A percentile compares a stretch with the other conserved stretches of the same genome.
Evolutionary conservation across 352 stramenopile genomes (phyloP).

Genomic region (Porosira glacialis): DNA sequence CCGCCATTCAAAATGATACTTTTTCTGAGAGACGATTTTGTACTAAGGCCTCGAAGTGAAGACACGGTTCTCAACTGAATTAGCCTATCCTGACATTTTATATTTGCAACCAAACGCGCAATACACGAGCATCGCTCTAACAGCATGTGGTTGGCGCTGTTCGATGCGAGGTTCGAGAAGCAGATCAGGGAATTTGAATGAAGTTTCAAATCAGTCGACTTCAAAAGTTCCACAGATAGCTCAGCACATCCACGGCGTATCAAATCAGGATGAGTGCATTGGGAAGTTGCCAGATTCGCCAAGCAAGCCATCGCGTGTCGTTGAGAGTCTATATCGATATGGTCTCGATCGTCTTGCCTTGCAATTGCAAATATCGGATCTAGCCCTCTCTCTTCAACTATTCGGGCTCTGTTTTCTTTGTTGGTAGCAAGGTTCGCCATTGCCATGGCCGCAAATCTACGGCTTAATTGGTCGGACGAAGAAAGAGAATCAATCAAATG

Average conservation of each 20-base stretch:
- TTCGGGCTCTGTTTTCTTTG: slow-evolving; percentile 40
- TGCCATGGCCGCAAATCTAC: slow-evolving; percentile 92
- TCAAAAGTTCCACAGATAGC: slow-evolving; percentile 37
- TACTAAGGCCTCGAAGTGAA: slow-evolving; percentile 88
- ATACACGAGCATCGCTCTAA: slow-evolving; percentile 12
- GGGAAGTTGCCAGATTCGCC: slow-evolving; percentile 87
- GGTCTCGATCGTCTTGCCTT: slow-evolving; percentile 81
- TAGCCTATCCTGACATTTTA: slow-evolving; percentile 44
- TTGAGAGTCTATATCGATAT: slow-evolving; percentile 85
- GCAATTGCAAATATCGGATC: slow-evolving; percentile 85
- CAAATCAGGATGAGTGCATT: slow-evolving; percentile 39
- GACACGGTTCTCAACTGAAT: slow-evolving; percentile 87
- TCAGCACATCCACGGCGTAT: slow-evolving; percentile 37
- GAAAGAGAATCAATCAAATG: slow-evolving; percentile 86
- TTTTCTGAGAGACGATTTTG: slow-evolving; percentile 84
- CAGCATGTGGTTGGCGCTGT: slow-evolving; percentile 71
- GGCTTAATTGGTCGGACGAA: slow-evolving; percentile 88
- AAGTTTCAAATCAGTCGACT: slow-evolving; percentile 48
- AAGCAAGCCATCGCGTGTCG: slow-evolving; percentile 89
- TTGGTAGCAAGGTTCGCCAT: slow-evolving; percentile 93
- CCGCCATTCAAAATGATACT: slow-evolving; percentile 87
- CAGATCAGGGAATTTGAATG: slow-evolving; percentile 87
- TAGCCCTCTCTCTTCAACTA: slow-evolving; percentile 46
- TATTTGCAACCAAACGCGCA: slow-evolving; percentile 1
- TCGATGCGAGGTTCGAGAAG: slow-evolving; percentile 90